Conservation (phyloP, 2,329 filamentous ascomycete species). For the Neonectria sp. region DNA sequence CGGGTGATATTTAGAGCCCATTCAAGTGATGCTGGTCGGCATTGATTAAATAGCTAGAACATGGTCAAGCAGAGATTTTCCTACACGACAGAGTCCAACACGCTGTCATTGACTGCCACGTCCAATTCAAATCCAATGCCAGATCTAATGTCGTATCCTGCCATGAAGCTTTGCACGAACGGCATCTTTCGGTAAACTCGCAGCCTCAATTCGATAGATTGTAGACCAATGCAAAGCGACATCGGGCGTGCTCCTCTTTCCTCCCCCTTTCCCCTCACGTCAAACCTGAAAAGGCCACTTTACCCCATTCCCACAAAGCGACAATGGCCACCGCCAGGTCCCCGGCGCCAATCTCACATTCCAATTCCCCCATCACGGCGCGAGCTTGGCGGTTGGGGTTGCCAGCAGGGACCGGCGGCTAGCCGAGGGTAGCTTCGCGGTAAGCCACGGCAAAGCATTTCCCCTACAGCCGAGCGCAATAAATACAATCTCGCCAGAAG, state of each 20-base stretch:
- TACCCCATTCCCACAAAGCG: neutral
- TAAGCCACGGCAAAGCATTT: conserved; percentile 43
- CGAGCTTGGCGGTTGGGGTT: conserved; percentile 19
- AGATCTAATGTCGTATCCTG: neutral
- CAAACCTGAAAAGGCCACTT: conserved; percentile 20
- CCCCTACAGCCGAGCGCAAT: conserved; percentile 46
- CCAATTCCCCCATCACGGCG: neutral
- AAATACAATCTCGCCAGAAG: conserved; percentile 37
- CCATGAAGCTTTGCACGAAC: neutral
- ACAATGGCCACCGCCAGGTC: neutral
- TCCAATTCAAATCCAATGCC: neutral
- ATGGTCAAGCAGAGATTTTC: neutral
- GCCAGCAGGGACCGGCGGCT: conserved; percentile 37
- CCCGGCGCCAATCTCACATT: conserved; percentile 21
- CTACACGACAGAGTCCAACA: neutral
- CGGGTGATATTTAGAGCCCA: neutral
- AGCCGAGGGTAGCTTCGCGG: conserved; percentile 48
- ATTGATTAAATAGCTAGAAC: neutral
- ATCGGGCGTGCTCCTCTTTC: neutral
- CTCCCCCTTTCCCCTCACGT: conserved; percentile 13
- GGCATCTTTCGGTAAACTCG: neutral
- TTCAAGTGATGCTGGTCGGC: neutral
- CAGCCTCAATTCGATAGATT: neutral
- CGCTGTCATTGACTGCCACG: neutral
- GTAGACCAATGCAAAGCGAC: neutral